A percentile compares a stretch with the other conserved stretches of the same genome.
Conservation (phyloP, 1,284 basidiomycete species). For the Vanrija pseudolonga region DNA sequence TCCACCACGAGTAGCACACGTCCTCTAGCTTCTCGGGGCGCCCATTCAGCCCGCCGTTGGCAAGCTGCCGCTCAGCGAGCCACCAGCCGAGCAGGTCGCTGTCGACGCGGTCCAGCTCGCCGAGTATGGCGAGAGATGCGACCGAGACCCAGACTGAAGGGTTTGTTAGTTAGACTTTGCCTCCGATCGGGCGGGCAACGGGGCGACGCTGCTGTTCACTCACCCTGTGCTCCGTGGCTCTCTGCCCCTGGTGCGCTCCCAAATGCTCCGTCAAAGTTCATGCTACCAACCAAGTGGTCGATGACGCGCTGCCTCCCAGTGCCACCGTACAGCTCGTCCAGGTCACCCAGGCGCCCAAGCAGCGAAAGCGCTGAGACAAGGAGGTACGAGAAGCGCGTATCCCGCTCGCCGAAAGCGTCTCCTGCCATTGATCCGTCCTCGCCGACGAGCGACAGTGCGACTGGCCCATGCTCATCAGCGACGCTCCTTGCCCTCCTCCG, state of each 20-base stretch:
- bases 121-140: constrained; percentile 80
- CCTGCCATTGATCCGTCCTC: constrained; percentile 83
- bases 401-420: constrained; percentile 82
- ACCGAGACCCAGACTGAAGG: constrained; percentile 80
- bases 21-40: constrained; percentile 97
- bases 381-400: constrained; percentile 88
- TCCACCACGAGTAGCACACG: constrained; percentile 98
- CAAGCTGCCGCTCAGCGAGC: constrained; percentile 87
- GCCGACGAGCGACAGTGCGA: constrained; percentile 75
- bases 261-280: constrained; percentile 95
- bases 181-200: neutral
- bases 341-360: constrained; percentile 61
- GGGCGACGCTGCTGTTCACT: constrained; percentile 23
- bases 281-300: constrained; percentile 69
- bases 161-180: constrained; percentile 2
- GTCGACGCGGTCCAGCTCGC: constrained; percentile 73
- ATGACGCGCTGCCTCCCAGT: constrained; percentile 60
- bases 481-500: neutral
- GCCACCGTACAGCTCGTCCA: constrained; percentile 55
- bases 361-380: constrained; percentile 77
- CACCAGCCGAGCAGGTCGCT: constrained; percentile 76
- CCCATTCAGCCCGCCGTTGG: constrained; percentile 90
- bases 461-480: constrained; percentile 51
- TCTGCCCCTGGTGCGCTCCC: constrained; percentile 80
- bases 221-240: constrained; percentile 87